These are phyloP conservation scores for Anaeromyces robustus DNA, from an alignment of 192 early-diverging fungal genomes.

Conservation along the genomic window DNA sequence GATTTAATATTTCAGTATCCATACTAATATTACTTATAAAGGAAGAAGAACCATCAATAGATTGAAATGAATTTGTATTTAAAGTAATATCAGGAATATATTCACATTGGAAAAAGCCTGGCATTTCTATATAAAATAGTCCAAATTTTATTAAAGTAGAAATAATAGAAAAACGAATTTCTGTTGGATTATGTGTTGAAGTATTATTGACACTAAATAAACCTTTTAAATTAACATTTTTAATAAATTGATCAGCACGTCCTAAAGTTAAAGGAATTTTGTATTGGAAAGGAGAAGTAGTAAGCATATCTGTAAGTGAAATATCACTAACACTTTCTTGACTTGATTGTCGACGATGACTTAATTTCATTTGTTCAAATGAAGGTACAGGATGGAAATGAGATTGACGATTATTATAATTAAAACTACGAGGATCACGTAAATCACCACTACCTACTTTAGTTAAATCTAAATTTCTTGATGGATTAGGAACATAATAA, in stretches of 20 bases:
- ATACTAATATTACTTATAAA: not conserved
- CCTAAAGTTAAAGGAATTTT: not conserved
- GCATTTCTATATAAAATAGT: not conserved
- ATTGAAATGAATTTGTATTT: not conserved
- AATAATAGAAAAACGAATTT: constrained; percentile 11
- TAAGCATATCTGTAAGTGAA: not conserved
- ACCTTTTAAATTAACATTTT: constrained; percentile 16
- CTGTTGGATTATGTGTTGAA: constrained; percentile 16
- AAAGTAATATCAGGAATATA: not conserved
- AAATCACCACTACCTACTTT: not conserved
- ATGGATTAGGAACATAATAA: not conserved
- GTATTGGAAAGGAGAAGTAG: constrained; percentile 1
- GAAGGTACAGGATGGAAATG: not conserved
- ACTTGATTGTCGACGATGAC: no score
- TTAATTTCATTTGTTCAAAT: not conserved
- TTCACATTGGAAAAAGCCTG: not conserved
- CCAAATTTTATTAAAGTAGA: not conserved
- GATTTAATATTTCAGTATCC: not conserved
- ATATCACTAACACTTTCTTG: constrained; percentile 2
- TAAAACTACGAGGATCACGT: not conserved
- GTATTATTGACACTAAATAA: constrained; percentile 24
- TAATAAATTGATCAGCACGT: constrained; percentile 20
- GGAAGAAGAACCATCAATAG: not conserved
- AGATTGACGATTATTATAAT: not conserved
- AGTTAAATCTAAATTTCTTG: not conserved